phyloP scores from a whole-genome alignment of 202 grass and related monocot genomes.

The Panicum virgatum region DNA sequence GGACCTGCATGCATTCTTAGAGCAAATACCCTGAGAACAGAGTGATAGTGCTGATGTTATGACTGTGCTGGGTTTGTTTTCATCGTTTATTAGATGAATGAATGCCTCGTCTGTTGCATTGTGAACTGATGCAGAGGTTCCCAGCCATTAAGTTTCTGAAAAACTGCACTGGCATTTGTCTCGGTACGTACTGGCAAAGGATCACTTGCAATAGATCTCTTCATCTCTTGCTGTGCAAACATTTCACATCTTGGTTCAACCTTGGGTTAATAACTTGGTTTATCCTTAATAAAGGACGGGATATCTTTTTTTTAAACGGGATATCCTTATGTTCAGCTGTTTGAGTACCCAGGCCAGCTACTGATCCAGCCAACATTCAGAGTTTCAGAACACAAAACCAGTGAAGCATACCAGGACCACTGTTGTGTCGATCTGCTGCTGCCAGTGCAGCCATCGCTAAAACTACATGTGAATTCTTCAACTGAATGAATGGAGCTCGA shows the following conservation, averaged over 20 bases:
- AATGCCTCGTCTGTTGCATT: background rate
- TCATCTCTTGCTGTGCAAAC: background rate
- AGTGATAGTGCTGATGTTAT: background rate
- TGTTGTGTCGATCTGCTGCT: background rate
- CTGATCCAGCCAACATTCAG: conserved; percentile 6
- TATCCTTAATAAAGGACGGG: background rate
- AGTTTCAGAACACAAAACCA: conserved; percentile 1
- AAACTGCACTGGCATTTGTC: background rate
- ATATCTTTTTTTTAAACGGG: background rate
- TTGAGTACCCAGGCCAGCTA: background rate
- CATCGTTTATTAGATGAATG: background rate
- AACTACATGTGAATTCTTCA: background rate
- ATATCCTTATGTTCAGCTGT: background rate
- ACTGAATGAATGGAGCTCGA: background rate
- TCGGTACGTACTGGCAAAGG: background rate
- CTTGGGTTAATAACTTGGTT: background rate
- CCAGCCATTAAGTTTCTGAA: background rate
- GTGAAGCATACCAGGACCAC: background rate
- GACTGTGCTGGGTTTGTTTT: background rate
- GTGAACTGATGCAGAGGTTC: background rate
- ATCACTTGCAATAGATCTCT: background rate
- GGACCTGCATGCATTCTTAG: background rate
- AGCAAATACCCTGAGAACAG: background rate
- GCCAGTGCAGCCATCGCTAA: background rate
- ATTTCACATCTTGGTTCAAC: background rate